Evolutionary conservation across 2,329 filamentous ascomycete genomes (phyloP), one percentile per base, ranked within the genome.

Genomic region (Colletotrichum cordylinicola): DNA sequence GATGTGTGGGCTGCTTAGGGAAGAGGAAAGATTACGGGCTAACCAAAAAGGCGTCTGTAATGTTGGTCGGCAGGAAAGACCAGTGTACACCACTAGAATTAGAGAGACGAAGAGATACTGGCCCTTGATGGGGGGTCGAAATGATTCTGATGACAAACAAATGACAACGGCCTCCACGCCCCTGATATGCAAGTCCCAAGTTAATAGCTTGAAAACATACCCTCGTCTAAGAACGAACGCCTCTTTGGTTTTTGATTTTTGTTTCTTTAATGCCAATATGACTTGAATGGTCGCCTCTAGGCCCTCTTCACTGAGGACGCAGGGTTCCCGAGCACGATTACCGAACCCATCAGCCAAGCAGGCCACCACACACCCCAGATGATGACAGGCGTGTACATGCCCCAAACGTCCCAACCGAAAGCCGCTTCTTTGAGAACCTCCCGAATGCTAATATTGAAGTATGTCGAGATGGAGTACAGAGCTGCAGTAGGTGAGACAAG

Each of bases 311-410:
- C 33, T 55, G 66, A 55, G 27, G 29, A 18, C 8, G 69, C 31
- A 31, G 75, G 58, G 16, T 75, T 69, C 7, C 89, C 89, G 70
- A 91, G 84, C 60, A 92, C 87, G 29, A 90, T 86, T 8, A 92
- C 83, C 74, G 88, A 86, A 3, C 90, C 94, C 8, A 93, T 90
- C 48, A 97, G 84, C 96, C 96, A 98, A 9, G 95, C 95, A 1
- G 96, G 96, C 94, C 95, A 97, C 96, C 96, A 98, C 58, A 98
- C 93, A 82, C 95, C 94, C 95, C 96, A 98, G n/a, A 98, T 90
- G 13, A 98, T 92, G 21, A 98, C 92, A 75, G 95, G 93, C 2
- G 96, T 98, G 87, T 96, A 98, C 90, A 97, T 92, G 2, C 95
- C 95, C 91, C 94, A 96, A 15, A 98, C 92, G 81, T 95, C 91